Conservation (phyloP, 768 basidiomycete genomes). For the Lactarius deliciosus region DNA sequence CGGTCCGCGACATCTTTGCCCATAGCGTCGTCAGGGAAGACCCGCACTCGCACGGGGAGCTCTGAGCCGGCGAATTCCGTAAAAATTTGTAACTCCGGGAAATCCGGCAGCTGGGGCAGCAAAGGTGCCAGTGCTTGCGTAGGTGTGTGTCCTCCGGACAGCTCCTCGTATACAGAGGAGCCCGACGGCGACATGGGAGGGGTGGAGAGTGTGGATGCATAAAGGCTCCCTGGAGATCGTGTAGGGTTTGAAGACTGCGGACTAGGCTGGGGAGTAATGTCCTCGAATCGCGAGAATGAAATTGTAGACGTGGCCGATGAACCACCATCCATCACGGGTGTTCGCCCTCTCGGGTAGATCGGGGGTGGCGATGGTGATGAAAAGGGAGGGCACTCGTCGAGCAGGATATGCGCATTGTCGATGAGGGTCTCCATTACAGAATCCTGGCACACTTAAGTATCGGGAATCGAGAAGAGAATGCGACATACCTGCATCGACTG, state of each 20-base stretch:
- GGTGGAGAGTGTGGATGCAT: slow-evolving; percentile 58
- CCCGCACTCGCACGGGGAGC: no score
- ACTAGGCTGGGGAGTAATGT: slow-evolving; percentile 72
- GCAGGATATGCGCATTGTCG: slow-evolving; percentile 61
- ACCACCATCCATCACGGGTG: slow-evolving; percentile 59
- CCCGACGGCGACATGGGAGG: slow-evolving; percentile 17
- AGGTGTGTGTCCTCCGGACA: not conserved
- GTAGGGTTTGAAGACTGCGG: slow-evolving; percentile 22
- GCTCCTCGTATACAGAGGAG: not conserved
- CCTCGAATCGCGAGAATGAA: slow-evolving; percentile 46
- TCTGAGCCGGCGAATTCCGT: no score
- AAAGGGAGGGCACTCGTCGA: slow-evolving; percentile 48
- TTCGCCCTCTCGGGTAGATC: slow-evolving; percentile 65
- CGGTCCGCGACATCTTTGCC: no score
- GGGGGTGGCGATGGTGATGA: slow-evolving; percentile 58
- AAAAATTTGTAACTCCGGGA: no score
- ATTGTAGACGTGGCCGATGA: slow-evolving; percentile 65
- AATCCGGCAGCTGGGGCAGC: not conserved
- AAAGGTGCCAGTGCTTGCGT: not conserved
- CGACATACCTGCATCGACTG: slow-evolving; percentile 67
- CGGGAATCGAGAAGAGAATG: not conserved
- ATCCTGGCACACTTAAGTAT: slow-evolving; percentile 43
- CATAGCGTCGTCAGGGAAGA: no score
- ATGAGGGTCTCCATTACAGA: slow-evolving; percentile 86
- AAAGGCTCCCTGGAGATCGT: slow-evolving; percentile 70